Evolutionary conservation across 1,284 basidiomycete genomes (phyloP).

Genomic region (Fomitopsis betulina): DNA sequence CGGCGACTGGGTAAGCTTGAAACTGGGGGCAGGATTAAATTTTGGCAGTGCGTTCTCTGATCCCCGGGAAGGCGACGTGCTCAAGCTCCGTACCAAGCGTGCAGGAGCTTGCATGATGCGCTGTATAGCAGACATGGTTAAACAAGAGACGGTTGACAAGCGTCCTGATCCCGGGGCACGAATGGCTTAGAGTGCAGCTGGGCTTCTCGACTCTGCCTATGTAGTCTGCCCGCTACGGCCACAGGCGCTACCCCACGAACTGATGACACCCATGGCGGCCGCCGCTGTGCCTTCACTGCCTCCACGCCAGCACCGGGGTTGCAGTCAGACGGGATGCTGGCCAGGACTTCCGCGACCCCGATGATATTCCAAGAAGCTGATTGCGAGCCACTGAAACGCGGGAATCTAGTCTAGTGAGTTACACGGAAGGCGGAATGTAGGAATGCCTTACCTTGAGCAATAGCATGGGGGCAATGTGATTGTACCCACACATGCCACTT

Average conservation of each 20-base stretch:
- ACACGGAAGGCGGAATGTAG: neutral
- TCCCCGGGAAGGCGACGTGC: constrained; percentile 1
- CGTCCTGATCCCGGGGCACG: neutral
- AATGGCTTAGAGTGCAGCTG: neutral
- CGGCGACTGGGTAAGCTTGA: constrained; percentile 42
- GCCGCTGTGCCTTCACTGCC: neutral
- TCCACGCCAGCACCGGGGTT: neutral
- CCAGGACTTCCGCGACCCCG: constrained; percentile 1
- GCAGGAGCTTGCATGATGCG: constrained; percentile 3
- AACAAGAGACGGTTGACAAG: neutral
- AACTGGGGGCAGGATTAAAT: constrained; percentile 34
- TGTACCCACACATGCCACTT: neutral
- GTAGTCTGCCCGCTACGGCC: neutral
- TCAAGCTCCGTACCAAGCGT: constrained; percentile 5
- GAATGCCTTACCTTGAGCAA: neutral
- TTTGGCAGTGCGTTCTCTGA: constrained; percentile 5
- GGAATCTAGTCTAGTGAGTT: neutral
- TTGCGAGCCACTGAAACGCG: neutral
- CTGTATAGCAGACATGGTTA: constrained; percentile 2
- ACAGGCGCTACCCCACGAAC: neutral
- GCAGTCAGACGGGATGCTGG: neutral
- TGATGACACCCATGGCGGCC: neutral
- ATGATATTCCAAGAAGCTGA: neutral
- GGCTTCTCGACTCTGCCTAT: constrained; percentile 1
- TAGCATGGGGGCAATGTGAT: neutral